Evolutionary conservation across 139 green algal species (phyloP), one percentile per base, ranked within the genome.

Genomic region (Volvox reticuliferus): DNA sequence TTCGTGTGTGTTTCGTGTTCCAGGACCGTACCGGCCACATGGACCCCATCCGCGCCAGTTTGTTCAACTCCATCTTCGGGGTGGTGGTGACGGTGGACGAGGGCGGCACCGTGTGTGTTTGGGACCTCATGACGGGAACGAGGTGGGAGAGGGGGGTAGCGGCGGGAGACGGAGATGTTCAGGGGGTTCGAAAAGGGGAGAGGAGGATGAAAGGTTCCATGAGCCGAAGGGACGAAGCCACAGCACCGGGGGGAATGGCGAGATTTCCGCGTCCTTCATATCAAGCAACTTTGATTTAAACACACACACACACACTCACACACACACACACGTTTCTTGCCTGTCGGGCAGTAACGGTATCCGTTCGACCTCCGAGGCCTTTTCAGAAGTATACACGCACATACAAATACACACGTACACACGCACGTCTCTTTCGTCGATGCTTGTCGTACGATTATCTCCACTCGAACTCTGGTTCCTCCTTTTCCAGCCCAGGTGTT

Each of bases 1-100:
- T 55, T 55, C 44, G 44, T 55, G 44, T 55, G 44, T 55, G 44
- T 55, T 55, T 55, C 44, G 5, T 55, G 44, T 55, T 55, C 44
- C 5, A 94, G 80, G 94, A 96, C 89, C 90, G 93, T 62, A 94
- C 91, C 21, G 94, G 95, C 9, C 95, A 96, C 91, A 93, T 93
- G 73, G 91, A 95, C 44, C 84, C 93, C 30, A 76, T 96, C 63
- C 89, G 92, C 13, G 91, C 82, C 1, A 94, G 90, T 33, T 90
- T 97, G 50, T 97, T 97, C 94, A 97, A 97, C 91, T 68, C 26
- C 19, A 88, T 81, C 21, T 98, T 98, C 86, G 80, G 92, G 82
- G 95, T 97, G 79, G 93, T 96, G 22, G 94, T 98, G 22, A 94
- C 87, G 71, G 96, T 94, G 14, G 96, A 98, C 88, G 96, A 98